These are phyloP conservation scores for Aaosphaeria pasadenensis DNA, from an alignment of 2,329 filamentous ascomycete species.

Conservation along the genomic window DNA sequence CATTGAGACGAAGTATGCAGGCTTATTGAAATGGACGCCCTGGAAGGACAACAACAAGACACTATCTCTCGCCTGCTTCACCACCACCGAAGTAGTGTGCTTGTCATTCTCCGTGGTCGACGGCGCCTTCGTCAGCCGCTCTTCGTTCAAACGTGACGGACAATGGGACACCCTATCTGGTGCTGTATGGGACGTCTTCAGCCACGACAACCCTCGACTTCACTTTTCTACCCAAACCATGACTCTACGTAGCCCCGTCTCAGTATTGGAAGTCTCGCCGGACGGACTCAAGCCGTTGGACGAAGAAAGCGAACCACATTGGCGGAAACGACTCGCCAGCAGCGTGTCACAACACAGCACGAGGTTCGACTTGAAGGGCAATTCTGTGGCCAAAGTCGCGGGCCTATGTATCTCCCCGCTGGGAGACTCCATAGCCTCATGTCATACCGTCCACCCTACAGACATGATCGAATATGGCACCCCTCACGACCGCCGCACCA, in stretches of 20 bases:
- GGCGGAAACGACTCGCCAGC: slow-evolving; percentile 40
- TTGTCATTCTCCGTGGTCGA: slow-evolving; percentile 21
- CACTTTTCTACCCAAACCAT: slow-evolving; percentile 39
- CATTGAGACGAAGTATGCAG: slow-evolving; percentile 19
- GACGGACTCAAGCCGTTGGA: slow-evolving; percentile 4
- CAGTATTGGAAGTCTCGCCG: slow-evolving; percentile 24
- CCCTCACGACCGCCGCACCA: slow-evolving; percentile 43
- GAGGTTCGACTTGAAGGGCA: slow-evolving; percentile 49
- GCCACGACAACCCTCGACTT: slow-evolving; percentile 13
- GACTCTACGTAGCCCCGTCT: slow-evolving; percentile 29
- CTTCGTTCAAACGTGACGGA: slow-evolving; percentile 35
- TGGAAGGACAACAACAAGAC: slow-evolving; percentile 8
- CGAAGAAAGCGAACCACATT: slow-evolving; percentile 22
- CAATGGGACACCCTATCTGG: slow-evolving; percentile 43
- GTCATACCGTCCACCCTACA: slow-evolving; percentile 53
- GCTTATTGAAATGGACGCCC: slow-evolving; percentile 29
- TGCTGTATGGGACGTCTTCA: slow-evolving; percentile 27
- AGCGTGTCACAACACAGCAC: slow-evolving; percentile 45
- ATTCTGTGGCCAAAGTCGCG: slow-evolving; percentile 52
- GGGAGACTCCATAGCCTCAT: slow-evolving; percentile 48
- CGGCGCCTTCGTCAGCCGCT: slow-evolving; percentile 15
- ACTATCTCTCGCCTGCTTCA: slow-evolving; percentile 31
- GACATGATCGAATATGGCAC: slow-evolving; percentile 58
- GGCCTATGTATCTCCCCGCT: slow-evolving; percentile 50
- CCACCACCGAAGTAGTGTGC: slow-evolving; percentile 20